Evolutionary conservation across 768 basidiomycete species (phyloP), one percentile per base, ranked within the genome.

Genomic region (Crassisporium funariophilum): DNA sequence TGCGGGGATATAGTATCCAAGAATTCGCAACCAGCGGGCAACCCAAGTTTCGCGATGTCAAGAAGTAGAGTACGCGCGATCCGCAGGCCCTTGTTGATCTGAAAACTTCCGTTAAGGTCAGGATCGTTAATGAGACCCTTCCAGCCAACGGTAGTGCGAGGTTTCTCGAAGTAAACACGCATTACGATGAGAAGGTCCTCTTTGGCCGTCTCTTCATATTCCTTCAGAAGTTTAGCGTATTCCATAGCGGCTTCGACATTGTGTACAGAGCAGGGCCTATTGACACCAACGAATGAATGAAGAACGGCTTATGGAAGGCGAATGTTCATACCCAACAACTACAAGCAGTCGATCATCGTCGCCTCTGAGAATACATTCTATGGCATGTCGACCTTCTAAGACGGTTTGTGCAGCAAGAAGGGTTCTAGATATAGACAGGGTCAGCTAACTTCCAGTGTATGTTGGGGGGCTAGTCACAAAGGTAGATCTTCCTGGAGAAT

Each of bases 71-170:
- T 82, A 29, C 97, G 86, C 1, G 93, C 95, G 40, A 86, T 79
- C 21, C 94, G 86, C 22, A 99, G 78, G 13, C 97, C 97, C 57
- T 88, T 88, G 81, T 99, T 99, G 69, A 98, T 98, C 56, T 93
- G 89, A 82, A 90, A 98, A 60, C 76, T 84, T 43, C 86, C 81
- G 68, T 98, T 94, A 74, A 98, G 84, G 44, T 92, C 90, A 5
- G 95, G 95, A 60, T 98, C 94, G 62, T 98, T 98, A 70, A 98
- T 98, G 52, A 98, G 81, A 27, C 95, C 95, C 67, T 99, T 99
- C 95, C 95, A 99, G 20, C 97, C 97, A 38, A 98, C 88, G 0
- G 95, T 98, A 5, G 95, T 98, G 22, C 95, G 79, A 1, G 87
- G 87, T 60, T 98, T 98, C 60, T 98, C 95, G 62, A 98, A 99